Conservation (phyloP, 2,329 filamentous ascomycete species). For the Cercospora sesami region DNA sequence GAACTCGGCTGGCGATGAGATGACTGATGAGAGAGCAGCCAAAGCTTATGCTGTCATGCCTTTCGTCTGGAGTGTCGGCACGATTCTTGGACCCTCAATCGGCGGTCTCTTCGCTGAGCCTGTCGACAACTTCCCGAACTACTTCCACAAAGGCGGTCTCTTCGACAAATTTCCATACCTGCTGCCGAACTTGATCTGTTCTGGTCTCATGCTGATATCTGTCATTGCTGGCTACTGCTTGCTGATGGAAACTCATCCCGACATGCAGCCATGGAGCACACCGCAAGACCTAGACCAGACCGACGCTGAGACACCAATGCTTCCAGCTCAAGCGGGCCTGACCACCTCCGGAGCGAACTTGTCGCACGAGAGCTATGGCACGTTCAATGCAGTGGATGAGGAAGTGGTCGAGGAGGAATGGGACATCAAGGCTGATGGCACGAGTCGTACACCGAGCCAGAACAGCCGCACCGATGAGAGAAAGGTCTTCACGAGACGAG, state of each 20-base stretch:
- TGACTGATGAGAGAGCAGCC: slow-evolving; percentile 50
- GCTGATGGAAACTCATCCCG: slow-evolving; percentile 85
- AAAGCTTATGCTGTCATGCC: slow-evolving; percentile 90
- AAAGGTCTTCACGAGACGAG: slow-evolving; percentile 60
- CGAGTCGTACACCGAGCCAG: slow-evolving; percentile 37
- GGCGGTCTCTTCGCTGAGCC: slow-evolving; percentile 85
- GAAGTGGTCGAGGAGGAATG: slow-evolving; percentile 55
- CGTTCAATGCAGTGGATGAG: slow-evolving; percentile 50
- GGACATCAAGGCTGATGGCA: slow-evolving; percentile 53
- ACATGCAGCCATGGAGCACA: slow-evolving; percentile 62
- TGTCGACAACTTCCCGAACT: slow-evolving; percentile 67
- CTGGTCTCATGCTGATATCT: slow-evolving; percentile 71
- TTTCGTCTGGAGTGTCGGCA: slow-evolving; percentile 89
- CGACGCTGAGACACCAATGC: slow-evolving; percentile 68
- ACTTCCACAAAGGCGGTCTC: slow-evolving; percentile 66
- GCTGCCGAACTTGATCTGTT: slow-evolving; percentile 84
- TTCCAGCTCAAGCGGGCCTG: slow-evolving; percentile 65
- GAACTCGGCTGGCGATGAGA: not conserved
- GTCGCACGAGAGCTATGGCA: slow-evolving; percentile 62
- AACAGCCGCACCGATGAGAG: slow-evolving; percentile 35
- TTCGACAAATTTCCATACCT: slow-evolving; percentile 83
- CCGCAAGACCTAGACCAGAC: slow-evolving; percentile 43
- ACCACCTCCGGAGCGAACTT: slow-evolving; percentile 72
- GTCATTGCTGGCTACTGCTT: slow-evolving; percentile 78
- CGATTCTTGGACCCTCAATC: slow-evolving; percentile 83